Evolutionary conservation across 805 yeast genomes (phyloP), one percentile per base, ranked within the genome.

Genomic region (Ogataea methylovora): DNA sequence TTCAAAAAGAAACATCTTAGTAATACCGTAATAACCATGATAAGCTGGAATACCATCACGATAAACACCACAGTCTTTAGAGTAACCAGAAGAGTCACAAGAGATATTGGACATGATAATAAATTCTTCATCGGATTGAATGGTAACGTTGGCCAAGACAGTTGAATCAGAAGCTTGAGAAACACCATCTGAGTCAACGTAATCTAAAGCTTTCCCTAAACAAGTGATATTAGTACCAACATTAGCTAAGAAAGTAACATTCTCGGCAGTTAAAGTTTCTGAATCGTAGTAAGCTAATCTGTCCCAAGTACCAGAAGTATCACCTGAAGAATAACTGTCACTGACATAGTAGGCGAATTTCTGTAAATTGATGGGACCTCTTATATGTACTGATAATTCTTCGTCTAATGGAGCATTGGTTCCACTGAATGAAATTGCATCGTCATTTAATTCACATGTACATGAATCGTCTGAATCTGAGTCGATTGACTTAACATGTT

Each of bases 21-120:
- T 71, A 13, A 65, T 52, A 29, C 88, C 88, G 38, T 67, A 63
- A 49, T 63, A 82, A 2, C 90, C 90, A 47, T 80, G 82, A 50
- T 58, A 79, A 2, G 88, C 87, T 15, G 85, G 83, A 39, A 79
- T 78, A 19, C 76, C 87, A n/a, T 54, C 52, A 60, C 90, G 69
- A 57, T 80, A 82, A 31, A 79, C 84, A 48, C 88, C 88, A 63
- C 90, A 82, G 43, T 73, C 78, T 24, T 73, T 71, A 29, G 46
- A 43, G 28, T 56, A 43, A n/a, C 77, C 77, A 0, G 82, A 75
- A 4, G 46, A 49, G 10, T 64, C 77, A 59, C 90, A 82, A 10
- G 71, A 47, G 24, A 71, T 52, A 52, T 69, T 70, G 17, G 87
- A 75, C 52, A 70, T 75, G 37, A 81, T 76, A 28, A 66, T 59